Base-by-base conservation (phyloP, 192 early-diverging fungal genomes). In the Paraglomus occultum region DNA sequence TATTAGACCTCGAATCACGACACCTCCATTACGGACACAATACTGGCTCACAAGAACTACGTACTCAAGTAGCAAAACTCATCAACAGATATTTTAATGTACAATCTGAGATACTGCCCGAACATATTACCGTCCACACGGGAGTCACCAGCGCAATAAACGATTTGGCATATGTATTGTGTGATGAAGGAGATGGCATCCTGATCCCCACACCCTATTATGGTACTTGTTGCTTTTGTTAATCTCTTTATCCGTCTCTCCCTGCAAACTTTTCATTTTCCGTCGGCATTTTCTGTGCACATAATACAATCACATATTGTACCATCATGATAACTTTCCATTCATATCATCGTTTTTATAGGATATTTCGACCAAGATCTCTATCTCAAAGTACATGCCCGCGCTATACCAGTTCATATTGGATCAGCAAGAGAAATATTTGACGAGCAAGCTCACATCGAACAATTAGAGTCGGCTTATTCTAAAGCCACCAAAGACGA, bases 161-260 rank as follows among this genome's bases (percentile, higher is more conserved):
- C 71, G 85, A 84, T 73, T 73, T 94, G 20, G 74, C 80, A 5
- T 84, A 86, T 55, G 82, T 82, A 11, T 78, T 88, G 6, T 82
- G 84, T 55, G 82, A 95, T 67, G 79, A 81, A 0, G 91, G 89
- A 20, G 92, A 94, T 57, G 86, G 82, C 39, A 72, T 94, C 8
- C 70, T 95, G 67, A 83, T 93, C 23, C 87, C 89, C 6, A 76
- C 85, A 8, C 92, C 92, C 0, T 92, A 80, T 73, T 94, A 94
- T 70, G 87, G 89, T 76, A 69, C 43, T 40, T 15, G n/a, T 15
- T 63, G 38, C 18, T 51, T 51, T 15, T 3, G 15, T 51, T 17
- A 18, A 17, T 51, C 15, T 18, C 18, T 51, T 18, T 3, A 51
- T 51, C 18, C 2, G 2, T 51, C 1, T 51, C 51, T 17, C 2